Conservation (phyloP, 2,329 filamentous ascomycete species). For the Calcarisporium arbuscula region DNA sequence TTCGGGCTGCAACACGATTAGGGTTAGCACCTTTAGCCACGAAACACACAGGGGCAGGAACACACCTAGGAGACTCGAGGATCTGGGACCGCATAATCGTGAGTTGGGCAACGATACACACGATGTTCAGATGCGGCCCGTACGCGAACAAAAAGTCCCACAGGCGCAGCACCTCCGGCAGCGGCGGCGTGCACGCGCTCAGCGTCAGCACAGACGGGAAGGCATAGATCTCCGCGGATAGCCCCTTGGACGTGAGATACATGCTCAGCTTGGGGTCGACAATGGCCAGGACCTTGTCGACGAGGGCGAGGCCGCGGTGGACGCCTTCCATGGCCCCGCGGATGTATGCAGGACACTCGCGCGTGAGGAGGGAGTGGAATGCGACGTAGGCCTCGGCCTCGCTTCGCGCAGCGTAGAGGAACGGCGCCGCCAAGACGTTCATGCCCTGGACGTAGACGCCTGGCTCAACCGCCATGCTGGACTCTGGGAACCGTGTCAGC, state of each 20-base stretch:
- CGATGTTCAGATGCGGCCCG: slow-evolving; percentile 86
- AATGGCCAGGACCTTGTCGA: slow-evolving; percentile 86
- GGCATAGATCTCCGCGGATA: slow-evolving; percentile 91
- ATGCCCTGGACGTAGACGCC: slow-evolving; percentile 97
- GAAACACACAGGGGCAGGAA: background rate
- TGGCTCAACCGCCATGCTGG: slow-evolving; percentile 51
- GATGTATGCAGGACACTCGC: slow-evolving; percentile 89
- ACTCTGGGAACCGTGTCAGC: slow-evolving; percentile 58
- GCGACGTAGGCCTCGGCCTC: slow-evolving; percentile 92
- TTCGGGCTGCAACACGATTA: slow-evolving; percentile 63
- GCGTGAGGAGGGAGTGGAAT: slow-evolving; percentile 80
- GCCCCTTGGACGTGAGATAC: slow-evolving; percentile 77
- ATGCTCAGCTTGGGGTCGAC: slow-evolving; percentile 83
- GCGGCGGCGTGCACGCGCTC: slow-evolving; percentile 88
- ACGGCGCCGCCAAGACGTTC: slow-evolving; percentile 95
- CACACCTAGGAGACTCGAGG: slow-evolving; percentile 73
- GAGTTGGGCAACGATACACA: slow-evolving; percentile 94
- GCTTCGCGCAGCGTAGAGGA: slow-evolving; percentile 88
- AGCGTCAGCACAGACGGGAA: slow-evolving; percentile 93
- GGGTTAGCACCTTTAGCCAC: slow-evolving; percentile 1
- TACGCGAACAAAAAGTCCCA: slow-evolving; percentile 99
- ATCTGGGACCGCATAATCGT: slow-evolving; percentile 82
- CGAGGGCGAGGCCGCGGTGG: slow-evolving; percentile 81
- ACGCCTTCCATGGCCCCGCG: slow-evolving; percentile 96
- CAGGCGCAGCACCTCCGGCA: slow-evolving; percentile 85